Evolutionary conservation across 495 filamentous ascomycete species (phyloP), one percentile per base, ranked within the genome.

Genomic region (Ascobolus immersus): DNA sequence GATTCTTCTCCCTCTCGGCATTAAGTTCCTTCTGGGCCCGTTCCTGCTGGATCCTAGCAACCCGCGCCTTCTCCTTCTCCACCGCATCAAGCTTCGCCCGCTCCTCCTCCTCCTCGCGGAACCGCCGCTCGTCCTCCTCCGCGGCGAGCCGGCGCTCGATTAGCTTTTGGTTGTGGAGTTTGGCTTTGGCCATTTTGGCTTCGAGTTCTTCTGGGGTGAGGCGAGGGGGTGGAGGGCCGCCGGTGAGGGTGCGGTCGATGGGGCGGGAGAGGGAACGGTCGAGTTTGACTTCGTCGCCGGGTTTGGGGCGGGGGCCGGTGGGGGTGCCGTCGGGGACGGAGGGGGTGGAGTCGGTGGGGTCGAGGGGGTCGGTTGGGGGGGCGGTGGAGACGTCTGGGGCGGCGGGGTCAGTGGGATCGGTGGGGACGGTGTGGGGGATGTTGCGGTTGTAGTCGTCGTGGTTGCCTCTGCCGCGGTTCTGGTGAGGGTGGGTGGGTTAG

Each of bases 1-100:
- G 53, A 40, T 82, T 82, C 40, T 62, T 62, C 44, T 78, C 75
- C 14, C 76, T 52, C 48, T 82, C 76, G 5, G 47, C 44, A 18
- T 44, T 48, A 19, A 65, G 44, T 30, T 55, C 55, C 3, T 51
- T 51, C 9, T 48, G 40, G 28, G 57, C 56, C 32, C 55, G 57
- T 4, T 62, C 57, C 9, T 59, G 57, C 20, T 60, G 58, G 1
- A 52, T 52, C 18, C 50, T 49, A n/a, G n/a, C n/a, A n/a, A n/a
- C n/a, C n/a, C n/a, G n/a, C n/a, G n/a, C n/a, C 6, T 61, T 58
- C 31, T 45, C 50, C 14, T 55, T 52, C 29, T 57, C 57, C 34
- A 60, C 57, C 32, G 62, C 60, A 52, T 64, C 57, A 4, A 56
- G 55, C 34, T 55, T 52, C 29, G 56, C 59, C 33, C 58, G 53